A percentile compares a stretch with the other conserved stretches of the same genome.
These are phyloP conservation scores for Nigrospora oryzae DNA, from an alignment of 2,329 filamentous ascomycete genomes.

Conservation along the genomic window DNA sequence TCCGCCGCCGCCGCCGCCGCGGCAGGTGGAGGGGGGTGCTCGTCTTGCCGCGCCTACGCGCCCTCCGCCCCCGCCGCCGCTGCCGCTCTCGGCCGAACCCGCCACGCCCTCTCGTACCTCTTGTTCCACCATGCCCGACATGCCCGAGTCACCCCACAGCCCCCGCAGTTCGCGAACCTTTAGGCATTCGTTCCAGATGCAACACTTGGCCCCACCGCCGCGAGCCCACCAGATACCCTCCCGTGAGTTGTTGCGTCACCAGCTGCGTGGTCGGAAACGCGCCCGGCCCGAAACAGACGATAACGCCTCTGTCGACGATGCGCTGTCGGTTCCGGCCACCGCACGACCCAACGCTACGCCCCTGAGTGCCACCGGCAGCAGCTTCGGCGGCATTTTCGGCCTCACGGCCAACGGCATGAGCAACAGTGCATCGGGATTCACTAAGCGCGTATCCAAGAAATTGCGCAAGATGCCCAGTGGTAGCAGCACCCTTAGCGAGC, in stretches of 20 bases:
- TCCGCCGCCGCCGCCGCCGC: no score
- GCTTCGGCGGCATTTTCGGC: constrained; percentile 7
- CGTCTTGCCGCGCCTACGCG: no score
- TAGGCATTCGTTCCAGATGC: constrained; percentile 14
- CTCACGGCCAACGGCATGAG: constrained; percentile 9
- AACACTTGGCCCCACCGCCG: background rate
- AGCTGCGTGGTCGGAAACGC: constrained; percentile 41
- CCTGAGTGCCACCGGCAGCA: constrained; percentile 3
- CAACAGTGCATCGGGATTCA: background rate
- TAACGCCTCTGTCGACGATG: constrained; percentile 9
- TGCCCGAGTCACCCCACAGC: background rate
- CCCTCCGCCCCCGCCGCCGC: no score
- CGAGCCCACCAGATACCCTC: constrained; percentile 4
- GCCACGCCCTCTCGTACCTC: background rate
- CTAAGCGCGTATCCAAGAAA: constrained; percentile 38
- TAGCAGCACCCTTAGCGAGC: background rate
- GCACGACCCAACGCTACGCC: background rate
- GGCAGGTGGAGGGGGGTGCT: no score
- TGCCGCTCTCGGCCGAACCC: no score
- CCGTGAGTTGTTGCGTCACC: constrained; percentile 11
- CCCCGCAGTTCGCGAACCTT: constrained; percentile 18
- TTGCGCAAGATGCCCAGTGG: constrained; percentile 39
- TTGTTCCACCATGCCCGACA: constrained; percentile 1
- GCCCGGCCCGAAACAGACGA: constrained; percentile 28
- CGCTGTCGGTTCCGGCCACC: no score